Percentiles rank a stretch among this genome's conserved stretches.
These are phyloP conservation scores for Physaria fendleri DNA, from an alignment of 345 rosid genomes.

Conservation along the genomic window DNA sequence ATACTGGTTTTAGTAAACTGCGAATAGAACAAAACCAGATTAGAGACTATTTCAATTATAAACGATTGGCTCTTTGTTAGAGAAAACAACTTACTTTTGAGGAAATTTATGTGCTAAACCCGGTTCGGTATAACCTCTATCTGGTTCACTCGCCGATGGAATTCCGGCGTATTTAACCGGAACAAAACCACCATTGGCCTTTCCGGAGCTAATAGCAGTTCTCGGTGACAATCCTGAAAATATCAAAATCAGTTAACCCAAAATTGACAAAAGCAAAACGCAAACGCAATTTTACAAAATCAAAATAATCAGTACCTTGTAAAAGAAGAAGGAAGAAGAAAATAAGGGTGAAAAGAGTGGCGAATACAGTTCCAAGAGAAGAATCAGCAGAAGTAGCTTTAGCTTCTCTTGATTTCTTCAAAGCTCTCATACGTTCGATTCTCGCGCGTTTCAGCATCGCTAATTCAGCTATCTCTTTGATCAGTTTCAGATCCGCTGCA, in stretches of 20 bases:
- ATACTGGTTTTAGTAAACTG: constrained; percentile 48
- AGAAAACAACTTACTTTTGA: constrained; percentile 36
- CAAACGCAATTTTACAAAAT: constrained; percentile 3
- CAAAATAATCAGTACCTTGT: constrained; percentile 51
- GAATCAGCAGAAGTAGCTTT: constrained; percentile 47
- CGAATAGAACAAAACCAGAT: not conserved
- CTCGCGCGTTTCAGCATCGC: constrained; percentile 86
- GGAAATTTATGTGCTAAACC: constrained; percentile 26
- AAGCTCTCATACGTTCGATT: constrained; percentile 71
- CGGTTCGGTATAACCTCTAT: constrained; percentile 32
- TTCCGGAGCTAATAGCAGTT: constrained; percentile 27
- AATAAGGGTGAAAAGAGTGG: constrained; percentile 53
- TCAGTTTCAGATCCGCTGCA: constrained; percentile 74
- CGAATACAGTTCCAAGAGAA: constrained; percentile 44
- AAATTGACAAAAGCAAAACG: not conserved
- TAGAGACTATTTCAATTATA: not conserved
- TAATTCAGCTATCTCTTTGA: constrained; percentile 69
- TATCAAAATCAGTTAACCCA: not conserved
- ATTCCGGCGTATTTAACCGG: constrained; percentile 49
- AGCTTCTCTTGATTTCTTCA: constrained; percentile 65
- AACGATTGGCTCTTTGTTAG: not conserved
- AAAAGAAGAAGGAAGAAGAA: constrained; percentile 55
- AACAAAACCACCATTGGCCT: constrained; percentile 38
- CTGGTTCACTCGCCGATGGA: constrained; percentile 37
- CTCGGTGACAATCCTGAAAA: constrained; percentile 64